Evolutionary conservation across 176 grass and related monocot species (phyloP).

Genomic region (Avena sativa): DNA sequence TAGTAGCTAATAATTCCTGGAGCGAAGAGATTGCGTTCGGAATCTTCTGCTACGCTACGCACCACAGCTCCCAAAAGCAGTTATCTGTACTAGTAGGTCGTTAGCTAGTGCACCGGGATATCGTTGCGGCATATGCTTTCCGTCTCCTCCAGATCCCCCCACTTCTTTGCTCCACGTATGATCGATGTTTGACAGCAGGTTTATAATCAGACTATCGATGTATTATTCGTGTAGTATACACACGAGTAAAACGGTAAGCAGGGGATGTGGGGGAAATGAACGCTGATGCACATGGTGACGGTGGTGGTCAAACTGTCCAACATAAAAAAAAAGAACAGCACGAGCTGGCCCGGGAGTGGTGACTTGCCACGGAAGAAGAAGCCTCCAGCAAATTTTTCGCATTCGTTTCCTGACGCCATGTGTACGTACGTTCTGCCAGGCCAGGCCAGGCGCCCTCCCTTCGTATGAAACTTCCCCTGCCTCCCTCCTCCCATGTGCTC

Average conservation of each 20-base stretch:
- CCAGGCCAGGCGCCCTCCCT: neutral
- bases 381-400: neutral
- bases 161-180: too few species aligned
- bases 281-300: neutral
- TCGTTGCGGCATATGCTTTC: constrained; percentile 7
- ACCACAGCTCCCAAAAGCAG: neutral
- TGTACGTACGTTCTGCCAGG: neutral
- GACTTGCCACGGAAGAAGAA: constrained; percentile 13
- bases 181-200: neutral
- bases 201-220: too few species aligned
- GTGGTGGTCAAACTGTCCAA: neutral
- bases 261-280: neutral
- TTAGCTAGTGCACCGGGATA: neutral
- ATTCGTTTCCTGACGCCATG: neutral
- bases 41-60: neutral
- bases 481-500: too few species aligned
- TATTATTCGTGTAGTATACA: too few species aligned
- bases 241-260: neutral
- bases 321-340: neutral
- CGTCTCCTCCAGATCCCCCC: neutral
- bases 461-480: constrained; percentile 52
- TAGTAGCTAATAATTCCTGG: neutral
- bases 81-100: too few species aligned
- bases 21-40: neutral
- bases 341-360: neutral